Evolutionary conservation across 2,329 filamentous ascomycete genomes (phyloP), one percentile per base, ranked within the genome.

Genomic region (Cladobotryum protrusum): DNA sequence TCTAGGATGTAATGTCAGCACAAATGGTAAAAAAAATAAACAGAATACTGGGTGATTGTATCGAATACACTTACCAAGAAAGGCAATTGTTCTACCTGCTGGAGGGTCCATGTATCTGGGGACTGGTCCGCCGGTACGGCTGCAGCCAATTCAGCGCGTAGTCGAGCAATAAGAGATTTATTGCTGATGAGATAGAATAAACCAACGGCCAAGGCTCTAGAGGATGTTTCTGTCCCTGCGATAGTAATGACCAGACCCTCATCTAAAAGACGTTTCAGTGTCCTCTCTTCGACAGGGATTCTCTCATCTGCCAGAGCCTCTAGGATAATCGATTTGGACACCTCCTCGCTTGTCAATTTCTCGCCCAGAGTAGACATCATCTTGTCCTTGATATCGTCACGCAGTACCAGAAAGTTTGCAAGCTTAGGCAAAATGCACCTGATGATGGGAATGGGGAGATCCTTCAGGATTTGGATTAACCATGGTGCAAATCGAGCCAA

Each of bases 161-260:
- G 43, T n/a, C 52, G 55, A 14, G 20, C 42, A n/a, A 52, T 13
- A 35, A 35, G 33, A 6, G 34, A n/a, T 3, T 34, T 32, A 34
- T 59, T 33, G 9, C 18, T 50, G 18, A 54, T 35, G 2, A 56
- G 45, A 40, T 57, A 45, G 11, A 48, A 56, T 15, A 54, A 40
- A 8, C 37, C 47, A 6, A 54, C 37, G 12, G 47, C 51, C 3
- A 54, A 41, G 11, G 49, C 44, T 43, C 54, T 37, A 4, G 56
- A 46, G 1, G 57, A 48, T 1, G 58, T 56, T 39, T 59, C 58
- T 0, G 57, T 59, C 4, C 58, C 57, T 3, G 54, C 58, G 33
- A 53, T 41, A 13, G 59, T 13, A 14, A 60, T 32, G 11, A 41
- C 49, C 12, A 43, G 46, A 15, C 55, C 50, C 33, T 60, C 58